A percentile compares a stretch with the other conserved stretches of the same genome.
phyloP scores from a whole-genome alignment of 495 filamentous ascomycete species.

The Trichoderma erinaceum region DNA sequence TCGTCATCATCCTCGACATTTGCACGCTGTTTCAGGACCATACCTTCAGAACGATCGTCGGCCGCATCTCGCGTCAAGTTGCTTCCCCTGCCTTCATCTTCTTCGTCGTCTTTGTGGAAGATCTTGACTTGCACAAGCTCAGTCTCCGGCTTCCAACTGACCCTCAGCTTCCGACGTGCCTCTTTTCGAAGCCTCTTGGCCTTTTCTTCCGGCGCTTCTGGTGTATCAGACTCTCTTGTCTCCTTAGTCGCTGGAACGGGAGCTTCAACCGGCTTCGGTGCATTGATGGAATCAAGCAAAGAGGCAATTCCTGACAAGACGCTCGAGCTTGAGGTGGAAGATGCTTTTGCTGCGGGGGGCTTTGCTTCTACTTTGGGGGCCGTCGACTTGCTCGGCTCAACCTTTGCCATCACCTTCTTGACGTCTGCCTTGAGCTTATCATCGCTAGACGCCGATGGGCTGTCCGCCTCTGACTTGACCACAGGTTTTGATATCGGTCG shows the following conservation, averaged over 20 bases:
- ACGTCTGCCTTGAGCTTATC: slow-evolving; percentile 14
- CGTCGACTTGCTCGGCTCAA: slow-evolving; percentile 15
- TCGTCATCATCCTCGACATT: slow-evolving; percentile 64
- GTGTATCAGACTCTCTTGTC: slow-evolving; percentile 41
- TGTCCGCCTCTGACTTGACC: slow-evolving; percentile 26
- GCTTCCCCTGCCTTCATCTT: slow-evolving; percentile 65
- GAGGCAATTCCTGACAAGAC: slow-evolving; percentile 32
- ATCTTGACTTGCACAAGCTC: slow-evolving; percentile 66
- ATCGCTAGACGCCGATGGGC: slow-evolving; percentile 15
- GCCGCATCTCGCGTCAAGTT: slow-evolving; percentile 60
- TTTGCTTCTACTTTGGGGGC: slow-evolving; percentile 18
- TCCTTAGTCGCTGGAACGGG: slow-evolving; percentile 37
- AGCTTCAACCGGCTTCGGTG: slow-evolving; percentile 46
- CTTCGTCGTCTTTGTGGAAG: slow-evolving; percentile 66
- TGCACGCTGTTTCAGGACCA: slow-evolving; percentile 62
- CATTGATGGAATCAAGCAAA: slow-evolving; percentile 57
- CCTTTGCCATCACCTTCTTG: slow-evolving; percentile 16
- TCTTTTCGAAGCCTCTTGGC: slow-evolving; percentile 73
- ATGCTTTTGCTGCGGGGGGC: slow-evolving; percentile 16
- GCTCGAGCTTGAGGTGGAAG: slow-evolving; percentile 12
- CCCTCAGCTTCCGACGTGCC: slow-evolving; percentile 59
- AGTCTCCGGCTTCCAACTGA: slow-evolving; percentile 63
- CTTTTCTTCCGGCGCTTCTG: slow-evolving; percentile 73
- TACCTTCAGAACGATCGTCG: slow-evolving; percentile 71
- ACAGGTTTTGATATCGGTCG: slow-evolving; percentile 28